Percentiles rank a stretch among this genome's conserved stretches.
Conservation (phyloP, 129 eudicot genomes). For the Chrysanthemum lavandulifolium region DNA sequence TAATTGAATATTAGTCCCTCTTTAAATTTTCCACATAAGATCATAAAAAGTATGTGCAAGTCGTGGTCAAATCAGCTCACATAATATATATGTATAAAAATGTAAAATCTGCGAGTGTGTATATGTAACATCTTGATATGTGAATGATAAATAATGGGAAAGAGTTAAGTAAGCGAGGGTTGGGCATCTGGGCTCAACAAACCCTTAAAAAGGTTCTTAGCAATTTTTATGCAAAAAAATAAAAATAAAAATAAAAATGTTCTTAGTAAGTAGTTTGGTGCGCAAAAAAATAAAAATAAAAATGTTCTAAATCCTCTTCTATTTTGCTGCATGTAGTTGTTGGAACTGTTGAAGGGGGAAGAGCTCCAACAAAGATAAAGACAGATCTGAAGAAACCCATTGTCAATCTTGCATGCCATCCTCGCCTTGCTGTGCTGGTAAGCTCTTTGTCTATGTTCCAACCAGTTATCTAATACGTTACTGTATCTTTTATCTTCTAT, state of each 20-base stretch:
- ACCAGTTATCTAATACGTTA: neutral
- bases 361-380: conserved; percentile 96
- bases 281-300: neutral
- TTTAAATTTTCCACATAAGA: conserved; percentile 8
- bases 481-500: neutral
- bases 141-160: conserved; percentile 9
- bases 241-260: neutral
- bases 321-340: conserved; percentile 62
- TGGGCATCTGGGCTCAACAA: neutral
- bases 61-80: conserved; percentile 19
- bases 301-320: conserved; percentile 9
- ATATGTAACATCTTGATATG: conserved; percentile 15
- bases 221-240: neutral
- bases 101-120: conserved; percentile 5
- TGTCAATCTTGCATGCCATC: conserved; percentile 97
- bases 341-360: conserved; percentile 99
- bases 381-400: conserved; percentile 98
- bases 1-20: conserved; percentile 12
- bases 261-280: conserved; percentile 4
- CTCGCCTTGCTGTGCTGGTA: conserved; percentile 93
- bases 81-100: conserved; percentile 4
- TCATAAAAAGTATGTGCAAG: conserved; percentile 9
- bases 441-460: conserved; percentile 16
- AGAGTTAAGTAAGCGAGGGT: neutral
- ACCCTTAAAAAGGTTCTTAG: conserved; percentile 8